Percentiles rank a stretch among this genome's conserved stretches.
Evolutionary conservation across 192 early-diverging fungal genomes (phyloP).

Genomic region (Backusella psychrophila): DNA sequence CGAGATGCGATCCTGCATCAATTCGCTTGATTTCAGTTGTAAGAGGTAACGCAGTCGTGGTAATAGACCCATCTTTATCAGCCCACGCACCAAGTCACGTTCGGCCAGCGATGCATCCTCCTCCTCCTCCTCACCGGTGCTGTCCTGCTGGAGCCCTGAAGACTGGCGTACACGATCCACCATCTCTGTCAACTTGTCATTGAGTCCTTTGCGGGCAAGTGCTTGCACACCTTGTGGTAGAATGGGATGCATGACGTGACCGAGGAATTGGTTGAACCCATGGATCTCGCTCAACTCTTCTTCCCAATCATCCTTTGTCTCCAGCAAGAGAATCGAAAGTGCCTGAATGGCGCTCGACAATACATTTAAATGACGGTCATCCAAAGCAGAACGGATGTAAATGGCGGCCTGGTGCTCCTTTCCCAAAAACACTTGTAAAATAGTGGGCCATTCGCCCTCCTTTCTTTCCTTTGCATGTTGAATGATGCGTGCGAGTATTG

Average conservation of each 20-base stretch:
- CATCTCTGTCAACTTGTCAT: slow-evolving; percentile 15
- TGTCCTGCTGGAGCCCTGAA: slow-evolving; percentile 12
- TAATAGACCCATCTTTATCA: slow-evolving; percentile 63
- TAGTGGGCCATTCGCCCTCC: neutral
- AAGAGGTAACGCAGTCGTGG: slow-evolving; percentile 58
- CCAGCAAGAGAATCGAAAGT: slow-evolving; percentile 41
- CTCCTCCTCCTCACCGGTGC: slow-evolving; percentile 39
- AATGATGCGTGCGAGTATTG: slow-evolving; percentile 58
- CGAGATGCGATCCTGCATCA: slow-evolving; percentile 14
- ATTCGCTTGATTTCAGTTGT: slow-evolving; percentile 33
- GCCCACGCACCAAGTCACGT: slow-evolving; percentile 52
- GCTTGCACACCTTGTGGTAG: neutral
- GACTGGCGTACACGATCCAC: neutral
- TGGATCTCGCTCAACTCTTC: slow-evolving; percentile 35
- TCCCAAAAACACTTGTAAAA: slow-evolving; percentile 8
- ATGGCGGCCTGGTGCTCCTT: slow-evolving; percentile 29
- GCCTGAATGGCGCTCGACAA: slow-evolving; percentile 49
- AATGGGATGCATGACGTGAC: slow-evolving; percentile 9
- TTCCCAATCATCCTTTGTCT: slow-evolving; percentile 12
- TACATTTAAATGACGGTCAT: slow-evolving; percentile 62
- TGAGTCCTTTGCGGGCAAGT: neutral
- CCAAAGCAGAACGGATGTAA: slow-evolving; percentile 62
- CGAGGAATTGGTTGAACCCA: slow-evolving; percentile 16
- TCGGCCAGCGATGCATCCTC: slow-evolving; percentile 43
- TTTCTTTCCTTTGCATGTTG: slow-evolving; percentile 35